Evolutionary conservation across 2,329 filamentous ascomycete genomes (phyloP), one percentile per base, ranked within the genome.

Genomic region (Microdochium nivale): DNA sequence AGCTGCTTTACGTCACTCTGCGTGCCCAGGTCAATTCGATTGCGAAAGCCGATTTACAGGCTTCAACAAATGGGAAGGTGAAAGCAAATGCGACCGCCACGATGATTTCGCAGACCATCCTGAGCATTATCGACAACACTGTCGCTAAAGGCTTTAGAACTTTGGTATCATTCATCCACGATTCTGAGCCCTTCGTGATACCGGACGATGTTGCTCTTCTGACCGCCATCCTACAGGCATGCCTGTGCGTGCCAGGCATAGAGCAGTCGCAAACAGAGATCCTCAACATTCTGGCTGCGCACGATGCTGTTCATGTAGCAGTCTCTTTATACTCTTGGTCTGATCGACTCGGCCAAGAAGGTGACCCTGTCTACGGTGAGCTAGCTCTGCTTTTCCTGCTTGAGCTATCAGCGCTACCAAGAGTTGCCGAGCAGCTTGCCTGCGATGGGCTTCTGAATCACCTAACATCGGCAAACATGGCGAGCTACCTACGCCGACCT

Each of bases 241-340:
- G 88, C 58, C 76, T 97, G 16, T 83, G 84, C 55, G 79, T 96
- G 27, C 88, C 90, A 0, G 84, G 86, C 48, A 84, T 89, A 54
- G 82, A 87, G 51, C 79, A 87, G 57, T 81, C 83, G 48, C 83
- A 87, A 55, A 76, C 80, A 14, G 85, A 90, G 59, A 80, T 92
- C 35, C 76, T 89, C 50, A 80, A 83, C 61, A 84, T 84, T 57
- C 76, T 90, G 74, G 75, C 80, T 1, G 80, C 81, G 47, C 84
- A 90, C 63, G 84, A 87, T 56, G 85, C 86, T 1, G 78, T 89
- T 47, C 87, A 92, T 60, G 87, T 90, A 54, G 91, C 90, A 1
- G 84, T 86, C 5, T 90, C 88, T 32, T 78, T 99, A 4, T 97
- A 92, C 69, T 96, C 90, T 0, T 99, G 94, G 94, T 83, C 92